Percentiles rank a stretch among this genome's conserved stretches.
Evolutionary conservation across 371 early-diverging fungal genomes (phyloP).

Genomic region (Rhizopus microsporus): DNA sequence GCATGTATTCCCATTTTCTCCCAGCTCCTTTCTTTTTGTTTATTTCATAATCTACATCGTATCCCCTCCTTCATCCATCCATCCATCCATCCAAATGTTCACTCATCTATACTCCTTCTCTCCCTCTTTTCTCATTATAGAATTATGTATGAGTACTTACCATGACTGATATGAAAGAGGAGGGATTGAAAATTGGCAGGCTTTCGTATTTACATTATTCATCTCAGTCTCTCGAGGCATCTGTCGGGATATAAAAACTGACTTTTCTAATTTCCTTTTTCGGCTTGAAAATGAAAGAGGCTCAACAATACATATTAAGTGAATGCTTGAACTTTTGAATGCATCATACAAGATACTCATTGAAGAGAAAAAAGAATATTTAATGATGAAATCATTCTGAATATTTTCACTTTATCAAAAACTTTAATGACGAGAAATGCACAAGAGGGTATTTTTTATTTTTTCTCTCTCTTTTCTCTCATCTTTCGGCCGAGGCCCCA

Average conservation of each 20-base stretch:
- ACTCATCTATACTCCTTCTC: slow-evolving; percentile 2
- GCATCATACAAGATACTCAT: no score
- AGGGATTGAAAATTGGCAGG: slow-evolving; percentile 2
- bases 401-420: neutral
- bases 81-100: slow-evolving; percentile 11
- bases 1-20: neutral
- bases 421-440: no score
- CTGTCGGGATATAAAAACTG: no score
- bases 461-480: slow-evolving; percentile 4
- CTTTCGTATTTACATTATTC: neutral
- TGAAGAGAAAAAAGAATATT: no score
- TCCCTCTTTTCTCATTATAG: neutral
- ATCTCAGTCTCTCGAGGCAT: no score
- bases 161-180: slow-evolving; percentile 38
- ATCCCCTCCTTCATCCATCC: slow-evolving; percentile 1
- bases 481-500: slow-evolving; percentile 19
- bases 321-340: no score
- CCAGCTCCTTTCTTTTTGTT: neutral
- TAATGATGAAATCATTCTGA: no score
- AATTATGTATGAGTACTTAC: slow-evolving; percentile 16
- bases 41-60: neutral
- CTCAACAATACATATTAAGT: no score
- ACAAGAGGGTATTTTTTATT: neutral
- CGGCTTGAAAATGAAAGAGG: no score
- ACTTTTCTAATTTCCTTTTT: no score